Evolutionary conservation across 2,329 filamentous ascomycete species (phyloP).

Genomic region (Blastomyces emzantsi): DNA sequence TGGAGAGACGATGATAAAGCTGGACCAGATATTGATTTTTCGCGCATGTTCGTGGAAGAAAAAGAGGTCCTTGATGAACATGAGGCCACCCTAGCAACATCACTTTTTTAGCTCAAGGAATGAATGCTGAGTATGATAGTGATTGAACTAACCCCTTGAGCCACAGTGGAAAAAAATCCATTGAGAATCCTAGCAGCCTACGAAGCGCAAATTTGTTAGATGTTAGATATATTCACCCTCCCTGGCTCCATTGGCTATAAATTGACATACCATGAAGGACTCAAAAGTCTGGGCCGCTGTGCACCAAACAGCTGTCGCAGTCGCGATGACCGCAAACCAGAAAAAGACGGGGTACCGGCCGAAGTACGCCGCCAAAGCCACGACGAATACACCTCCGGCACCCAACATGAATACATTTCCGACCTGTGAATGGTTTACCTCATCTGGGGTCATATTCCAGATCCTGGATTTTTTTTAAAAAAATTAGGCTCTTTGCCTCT

Average conservation of each 20-base stretch:
- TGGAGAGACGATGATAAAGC: slow-evolving; percentile 29
- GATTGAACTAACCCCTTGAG: slow-evolving; percentile 27
- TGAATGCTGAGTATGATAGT: neutral
- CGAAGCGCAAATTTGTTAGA: neutral
- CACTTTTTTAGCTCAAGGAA: neutral
- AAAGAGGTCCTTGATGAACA: slow-evolving; percentile 38
- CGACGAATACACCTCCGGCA: slow-evolving; percentile 33
- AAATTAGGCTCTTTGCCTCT: neutral
- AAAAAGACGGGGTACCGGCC: slow-evolving; percentile 39
- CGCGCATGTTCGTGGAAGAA: slow-evolving; percentile 34
- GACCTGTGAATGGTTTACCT: slow-evolving; percentile 34
- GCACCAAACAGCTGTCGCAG: slow-evolving; percentile 34
- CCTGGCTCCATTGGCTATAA: neutral
- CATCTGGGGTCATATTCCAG: slow-evolving; percentile 32
- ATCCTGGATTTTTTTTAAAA: slow-evolving; percentile 15
- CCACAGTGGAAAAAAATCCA: slow-evolving; percentile 38
- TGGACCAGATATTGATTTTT: slow-evolving; percentile 34
- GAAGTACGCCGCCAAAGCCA: slow-evolving; percentile 36
- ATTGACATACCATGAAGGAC: slow-evolving; percentile 26
- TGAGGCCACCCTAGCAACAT: slow-evolving; percentile 28
- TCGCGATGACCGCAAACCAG: slow-evolving; percentile 30
- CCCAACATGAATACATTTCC: slow-evolving; percentile 41
- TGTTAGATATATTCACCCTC: neutral
- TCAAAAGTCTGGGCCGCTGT: slow-evolving; percentile 31
- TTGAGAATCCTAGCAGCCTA: slow-evolving; percentile 36